Conservation (phyloP, 2,329 filamentous ascomycete species). For the Exophiala bonariae region DNA sequence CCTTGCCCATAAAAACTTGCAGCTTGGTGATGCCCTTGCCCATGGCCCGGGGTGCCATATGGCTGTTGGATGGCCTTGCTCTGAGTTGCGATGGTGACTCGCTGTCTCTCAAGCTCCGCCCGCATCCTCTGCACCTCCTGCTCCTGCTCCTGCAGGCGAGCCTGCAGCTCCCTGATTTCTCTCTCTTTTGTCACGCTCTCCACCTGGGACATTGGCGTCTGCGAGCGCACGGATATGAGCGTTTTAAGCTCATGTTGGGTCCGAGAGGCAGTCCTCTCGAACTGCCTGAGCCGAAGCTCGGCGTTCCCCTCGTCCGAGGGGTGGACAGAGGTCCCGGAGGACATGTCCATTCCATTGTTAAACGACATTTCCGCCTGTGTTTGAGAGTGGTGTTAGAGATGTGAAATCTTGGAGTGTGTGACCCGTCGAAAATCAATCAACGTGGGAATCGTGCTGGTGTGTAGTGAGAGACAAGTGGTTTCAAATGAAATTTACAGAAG, state of each 20-base stretch:
- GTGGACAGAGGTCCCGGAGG: slow-evolving; percentile 7
- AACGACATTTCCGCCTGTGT: slow-evolving; percentile 6
- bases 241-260: slow-evolving; percentile 18
- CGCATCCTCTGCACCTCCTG: slow-evolving; percentile 10
- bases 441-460: too few species aligned
- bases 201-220: slow-evolving; percentile 19
- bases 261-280: slow-evolving; percentile 8
- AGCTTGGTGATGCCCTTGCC: slow-evolving; percentile 2
- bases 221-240: slow-evolving; percentile 12
- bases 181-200: slow-evolving; percentile 7
- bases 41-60: slow-evolving; percentile 8
- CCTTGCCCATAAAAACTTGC: slow-evolving; percentile 1
- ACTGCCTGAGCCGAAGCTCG: background rate
- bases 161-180: slow-evolving; percentile 14
- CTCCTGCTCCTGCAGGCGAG: slow-evolving; percentile 6
- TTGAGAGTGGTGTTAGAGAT: background rate
- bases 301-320: slow-evolving; percentile 3
- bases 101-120: slow-evolving; percentile 11
- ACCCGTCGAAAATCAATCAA: too few species aligned
- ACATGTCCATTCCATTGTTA: slow-evolving; percentile 7
- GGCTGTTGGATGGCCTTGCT: slow-evolving; percentile 18
- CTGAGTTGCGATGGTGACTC: slow-evolving; percentile 19
- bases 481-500: too few species aligned
- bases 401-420: background rate
- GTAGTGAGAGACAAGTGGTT: too few species aligned